A percentile compares a stretch with the other conserved stretches of the same genome.
Evolutionary conservation across 495 filamentous ascomycete genomes (phyloP).

Genomic region (Penicillium longicatenatum): DNA sequence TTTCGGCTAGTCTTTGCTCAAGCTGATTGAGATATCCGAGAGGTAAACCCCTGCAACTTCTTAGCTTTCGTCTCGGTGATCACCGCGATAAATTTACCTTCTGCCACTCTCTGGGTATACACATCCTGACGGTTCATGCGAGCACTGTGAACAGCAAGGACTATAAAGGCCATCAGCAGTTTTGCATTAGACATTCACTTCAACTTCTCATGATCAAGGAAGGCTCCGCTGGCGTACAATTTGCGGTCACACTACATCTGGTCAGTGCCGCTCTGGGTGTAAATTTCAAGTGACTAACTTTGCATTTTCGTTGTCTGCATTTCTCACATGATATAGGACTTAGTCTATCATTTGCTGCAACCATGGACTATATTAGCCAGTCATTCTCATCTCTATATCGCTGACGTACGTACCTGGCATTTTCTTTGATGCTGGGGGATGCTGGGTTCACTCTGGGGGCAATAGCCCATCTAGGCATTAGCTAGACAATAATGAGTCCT

Average conservation of each 20-base stretch:
- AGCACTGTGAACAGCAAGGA: constrained; percentile 32
- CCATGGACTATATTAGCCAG: neutral
- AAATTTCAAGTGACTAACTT: constrained; percentile 16
- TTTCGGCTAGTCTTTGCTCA: constrained; percentile 32
- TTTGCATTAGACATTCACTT: constrained; percentile 1
- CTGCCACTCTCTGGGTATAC: constrained; percentile 34
- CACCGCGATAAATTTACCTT: constrained; percentile 10
- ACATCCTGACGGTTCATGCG: constrained; percentile 29
- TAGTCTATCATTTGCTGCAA: constrained; percentile 13
- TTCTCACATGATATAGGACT: constrained; percentile 31
- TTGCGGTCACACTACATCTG: constrained; percentile 28
- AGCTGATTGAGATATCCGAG: constrained; percentile 33
- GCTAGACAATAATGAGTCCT: neutral
- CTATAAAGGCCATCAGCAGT: constrained; percentile 6
- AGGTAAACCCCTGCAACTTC: constrained; percentile 24
- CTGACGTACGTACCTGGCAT: neutral
- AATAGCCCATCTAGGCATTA: neutral
- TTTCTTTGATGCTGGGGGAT: neutral
- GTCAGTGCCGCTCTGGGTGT: constrained; percentile 2
- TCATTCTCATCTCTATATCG: neutral
- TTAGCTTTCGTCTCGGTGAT: neutral
- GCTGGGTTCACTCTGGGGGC: neutral
- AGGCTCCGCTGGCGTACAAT: constrained; percentile 17
- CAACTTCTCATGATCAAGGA: neutral
- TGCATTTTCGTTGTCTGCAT: constrained; percentile 35